Conservation (phyloP, 805 yeast species). For the Pichia phayaonensis region DNA sequence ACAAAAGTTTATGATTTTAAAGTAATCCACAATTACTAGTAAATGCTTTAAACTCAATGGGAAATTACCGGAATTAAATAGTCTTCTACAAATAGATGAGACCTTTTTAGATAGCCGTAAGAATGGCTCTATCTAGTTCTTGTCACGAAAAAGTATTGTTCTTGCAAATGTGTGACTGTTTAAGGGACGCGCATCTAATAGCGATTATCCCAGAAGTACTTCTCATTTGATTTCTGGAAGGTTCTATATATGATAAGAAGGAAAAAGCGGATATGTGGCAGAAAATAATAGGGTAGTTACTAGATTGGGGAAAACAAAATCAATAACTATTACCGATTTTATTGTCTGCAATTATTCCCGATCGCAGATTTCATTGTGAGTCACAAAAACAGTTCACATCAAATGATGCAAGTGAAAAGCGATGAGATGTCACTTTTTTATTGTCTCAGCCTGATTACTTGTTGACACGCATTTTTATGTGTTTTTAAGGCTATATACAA, state of each 20-base stretch:
- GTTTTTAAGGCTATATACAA: not conserved
- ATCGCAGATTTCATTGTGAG: not conserved
- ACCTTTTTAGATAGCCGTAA: no score
- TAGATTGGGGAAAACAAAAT: not conserved
- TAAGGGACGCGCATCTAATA: not conserved
- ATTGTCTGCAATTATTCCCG: not conserved
- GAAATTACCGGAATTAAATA: not conserved
- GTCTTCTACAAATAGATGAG: not conserved
- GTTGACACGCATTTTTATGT: not conserved
- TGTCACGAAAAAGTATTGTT: no score
- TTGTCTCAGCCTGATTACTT: no score
- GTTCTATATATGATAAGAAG: not conserved
- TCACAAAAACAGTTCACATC: not conserved
- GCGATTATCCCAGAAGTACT: not conserved
- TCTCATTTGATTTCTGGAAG: not conserved
- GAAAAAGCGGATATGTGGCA: not conserved
- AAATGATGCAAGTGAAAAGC: no score
- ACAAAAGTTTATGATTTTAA: no score
- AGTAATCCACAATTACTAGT: no score
- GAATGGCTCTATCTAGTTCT: no score
- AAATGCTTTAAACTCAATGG: not conserved
- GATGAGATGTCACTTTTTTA: no score
- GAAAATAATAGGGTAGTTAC: not conserved
- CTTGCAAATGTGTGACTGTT: no score
- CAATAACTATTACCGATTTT: not conserved